Conservation (phyloP, 768 basidiomycete genomes). For the Kwoniella bestiolae region DNA sequence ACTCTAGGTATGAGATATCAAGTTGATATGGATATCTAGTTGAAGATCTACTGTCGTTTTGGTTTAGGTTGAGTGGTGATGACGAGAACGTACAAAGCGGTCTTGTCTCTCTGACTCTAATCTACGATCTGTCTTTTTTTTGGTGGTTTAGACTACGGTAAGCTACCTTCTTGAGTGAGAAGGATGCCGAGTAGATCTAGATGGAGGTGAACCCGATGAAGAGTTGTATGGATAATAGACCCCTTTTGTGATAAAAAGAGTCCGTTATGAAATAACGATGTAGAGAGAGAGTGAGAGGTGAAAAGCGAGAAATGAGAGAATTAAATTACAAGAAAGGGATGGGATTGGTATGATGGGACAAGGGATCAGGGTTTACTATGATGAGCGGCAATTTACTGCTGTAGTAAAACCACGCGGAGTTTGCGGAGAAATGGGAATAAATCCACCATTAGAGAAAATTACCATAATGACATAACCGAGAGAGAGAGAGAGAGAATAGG, state of each 20-base stretch:
- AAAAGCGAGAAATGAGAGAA: neutral
- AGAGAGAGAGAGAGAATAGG: neutral
- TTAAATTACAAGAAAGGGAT: neutral
- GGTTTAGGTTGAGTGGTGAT: conserved; percentile 8
- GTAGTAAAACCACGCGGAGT: neutral
- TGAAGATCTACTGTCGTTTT: too few relatives aligned
- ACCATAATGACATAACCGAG: conserved; percentile 6
- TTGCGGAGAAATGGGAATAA: conserved; percentile 12
- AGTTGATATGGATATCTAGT: too few relatives aligned
- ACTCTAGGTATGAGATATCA: neutral
- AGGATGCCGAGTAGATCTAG: neutral
- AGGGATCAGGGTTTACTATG: neutral
- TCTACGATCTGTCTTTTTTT: conserved; percentile 3
- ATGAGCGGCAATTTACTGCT: neutral
- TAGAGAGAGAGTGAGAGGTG: neutral
- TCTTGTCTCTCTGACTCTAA: neutral
- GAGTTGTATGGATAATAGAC: conserved; percentile 7
- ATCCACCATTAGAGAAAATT: neutral
- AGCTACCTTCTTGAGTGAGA: neutral
- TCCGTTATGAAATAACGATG: conserved; percentile 16
- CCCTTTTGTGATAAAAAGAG: conserved; percentile 10
- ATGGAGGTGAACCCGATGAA: neutral
- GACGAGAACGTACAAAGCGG: conserved; percentile 7
- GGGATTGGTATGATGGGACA: neutral
- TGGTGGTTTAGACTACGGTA: neutral